Evolutionary conservation across 2,329 filamentous ascomycete species (phyloP).

Genomic region (Coniella vitis): DNA sequence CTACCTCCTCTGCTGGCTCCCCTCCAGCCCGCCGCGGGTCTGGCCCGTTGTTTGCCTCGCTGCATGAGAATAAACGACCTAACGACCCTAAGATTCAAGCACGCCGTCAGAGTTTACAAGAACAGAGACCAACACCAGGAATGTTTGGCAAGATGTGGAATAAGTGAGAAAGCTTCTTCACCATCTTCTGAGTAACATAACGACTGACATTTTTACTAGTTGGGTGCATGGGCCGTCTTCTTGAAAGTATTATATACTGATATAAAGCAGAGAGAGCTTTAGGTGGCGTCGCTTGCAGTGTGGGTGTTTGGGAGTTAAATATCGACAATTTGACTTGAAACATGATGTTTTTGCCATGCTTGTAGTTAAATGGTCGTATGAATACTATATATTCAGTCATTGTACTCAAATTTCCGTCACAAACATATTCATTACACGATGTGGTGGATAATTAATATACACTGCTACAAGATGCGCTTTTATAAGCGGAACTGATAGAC

Average conservation of each 20-base stretch:
- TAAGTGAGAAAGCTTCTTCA: slow-evolving; percentile 42
- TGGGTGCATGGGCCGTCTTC: background rate
- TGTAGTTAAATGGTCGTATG: too few relatives aligned
- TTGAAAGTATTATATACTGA: background rate
- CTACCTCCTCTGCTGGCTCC: slow-evolving; percentile 1
- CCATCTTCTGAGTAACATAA: background rate
- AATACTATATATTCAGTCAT: too few relatives aligned
- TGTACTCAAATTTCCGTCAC: too few relatives aligned
- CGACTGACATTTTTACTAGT: background rate
- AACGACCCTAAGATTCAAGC: slow-evolving; percentile 33
- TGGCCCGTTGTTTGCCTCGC: slow-evolving; percentile 43
- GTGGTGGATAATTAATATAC: too few relatives aligned
- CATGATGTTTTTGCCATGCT: too few relatives aligned
- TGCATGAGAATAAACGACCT: slow-evolving; percentile 44
- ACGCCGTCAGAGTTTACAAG: slow-evolving; percentile 48
- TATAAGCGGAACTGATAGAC: too few relatives aligned
- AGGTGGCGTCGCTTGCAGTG: too few relatives aligned
- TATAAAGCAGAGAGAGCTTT: too few relatives aligned
- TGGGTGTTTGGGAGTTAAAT: too few relatives aligned
- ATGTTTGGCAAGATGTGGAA: slow-evolving; percentile 51
- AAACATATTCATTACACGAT: too few relatives aligned
- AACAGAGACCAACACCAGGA: slow-evolving; percentile 43
- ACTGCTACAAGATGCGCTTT: too few relatives aligned
- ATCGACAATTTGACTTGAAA: too few relatives aligned
- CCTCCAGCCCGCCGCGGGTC: slow-evolving; percentile 29